A percentile compares a stretch with the other conserved stretches of the same genome.
phyloP scores from a whole-genome alignment of 108 stramenopile species.

The Nitzschia sp. region DNA sequence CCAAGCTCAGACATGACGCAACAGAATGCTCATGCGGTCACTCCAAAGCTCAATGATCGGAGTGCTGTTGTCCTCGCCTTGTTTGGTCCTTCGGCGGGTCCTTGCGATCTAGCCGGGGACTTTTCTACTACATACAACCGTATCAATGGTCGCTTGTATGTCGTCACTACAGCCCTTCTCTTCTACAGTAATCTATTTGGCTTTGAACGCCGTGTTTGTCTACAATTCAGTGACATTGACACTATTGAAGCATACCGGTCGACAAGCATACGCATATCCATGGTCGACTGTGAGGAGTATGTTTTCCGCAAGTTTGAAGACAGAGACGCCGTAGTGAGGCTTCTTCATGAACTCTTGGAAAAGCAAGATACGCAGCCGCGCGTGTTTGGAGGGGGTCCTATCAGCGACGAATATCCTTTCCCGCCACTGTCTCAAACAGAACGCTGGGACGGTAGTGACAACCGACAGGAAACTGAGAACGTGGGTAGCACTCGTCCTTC shows the following conservation, averaged over 20 bases:
- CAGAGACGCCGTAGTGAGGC: constrained; percentile 43
- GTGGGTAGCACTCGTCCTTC: too few relatives aligned
- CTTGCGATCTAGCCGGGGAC: constrained; percentile 39
- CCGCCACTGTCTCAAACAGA: too few relatives aligned
- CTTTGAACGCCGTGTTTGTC: constrained; percentile 60
- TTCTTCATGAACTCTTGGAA: constrained; percentile 19
- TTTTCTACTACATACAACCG: constrained; percentile 61
- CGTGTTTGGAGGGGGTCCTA: too few relatives aligned
- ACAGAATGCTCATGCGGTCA: too few relatives aligned
- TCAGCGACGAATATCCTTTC: too few relatives aligned
- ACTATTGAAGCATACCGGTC: constrained; percentile 44
- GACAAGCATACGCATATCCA: constrained; percentile 49
- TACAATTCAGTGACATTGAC: constrained; percentile 42
- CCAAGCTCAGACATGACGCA: too few relatives aligned
- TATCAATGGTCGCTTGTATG: constrained; percentile 63
- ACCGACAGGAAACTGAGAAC: too few relatives aligned
- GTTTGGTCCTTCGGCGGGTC: constrained; percentile 47
- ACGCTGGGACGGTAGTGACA: too few relatives aligned
- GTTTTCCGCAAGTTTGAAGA: constrained; percentile 50
- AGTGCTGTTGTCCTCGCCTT: constrained; percentile 51
- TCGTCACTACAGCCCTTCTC: constrained; percentile 49
- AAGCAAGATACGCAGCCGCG: too few relatives aligned
- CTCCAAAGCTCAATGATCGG: background rate
- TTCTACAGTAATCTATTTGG: constrained; percentile 75
- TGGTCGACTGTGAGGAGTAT: constrained; percentile 53